Evolutionary conservation across 2,329 filamentous ascomycete species (phyloP), one percentile per base, ranked within the genome.

Genomic region (Arthrobotrys sinensis): DNA sequence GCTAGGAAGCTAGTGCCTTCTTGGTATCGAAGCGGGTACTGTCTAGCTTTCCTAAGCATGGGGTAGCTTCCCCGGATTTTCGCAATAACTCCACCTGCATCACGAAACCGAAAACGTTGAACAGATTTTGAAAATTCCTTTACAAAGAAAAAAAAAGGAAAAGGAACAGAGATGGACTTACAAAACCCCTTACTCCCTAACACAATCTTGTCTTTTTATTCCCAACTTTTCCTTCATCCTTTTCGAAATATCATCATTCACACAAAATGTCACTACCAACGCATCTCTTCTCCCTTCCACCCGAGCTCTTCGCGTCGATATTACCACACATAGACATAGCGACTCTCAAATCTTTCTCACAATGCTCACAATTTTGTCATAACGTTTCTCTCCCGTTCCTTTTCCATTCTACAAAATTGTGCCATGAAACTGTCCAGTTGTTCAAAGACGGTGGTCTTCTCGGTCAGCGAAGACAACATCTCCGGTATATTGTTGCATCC

Each of bases 1-100:
- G 55, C 55, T 60, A 60, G 55, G 55, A 60, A 60, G 55, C 55
- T 43, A 60, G 55, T 43, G 36, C 55, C 34, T 21, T 43, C 34
- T 60, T 60, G 12, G 55, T 60, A 28, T 43, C 36, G 55, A 43
- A 43, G 36, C 36, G 21, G 55, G 36, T 60, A 60, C 36, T 34
- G 5, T 36, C 24, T 60, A 60, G 36, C 36, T 60, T 28, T 36
- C 55, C 10, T 28, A 43, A 40, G 34, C 36, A 19, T 60, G 36
- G 55, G 50, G 36, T 60, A 60, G 34, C 36, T 60, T 60, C 55
- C 55, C 55, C 55, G 55, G 55, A 60, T 60, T 60, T 60, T 60
- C 55, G 55, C 55, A 60, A 43, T 40, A 60, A 12, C 16, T 21
- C 34, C 7, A 32, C 19, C 6, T 28, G 12, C 36, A 60, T 43